Conservation (phyloP, 768 basidiomycete species). For the Kockovaella imperatae region DNA sequence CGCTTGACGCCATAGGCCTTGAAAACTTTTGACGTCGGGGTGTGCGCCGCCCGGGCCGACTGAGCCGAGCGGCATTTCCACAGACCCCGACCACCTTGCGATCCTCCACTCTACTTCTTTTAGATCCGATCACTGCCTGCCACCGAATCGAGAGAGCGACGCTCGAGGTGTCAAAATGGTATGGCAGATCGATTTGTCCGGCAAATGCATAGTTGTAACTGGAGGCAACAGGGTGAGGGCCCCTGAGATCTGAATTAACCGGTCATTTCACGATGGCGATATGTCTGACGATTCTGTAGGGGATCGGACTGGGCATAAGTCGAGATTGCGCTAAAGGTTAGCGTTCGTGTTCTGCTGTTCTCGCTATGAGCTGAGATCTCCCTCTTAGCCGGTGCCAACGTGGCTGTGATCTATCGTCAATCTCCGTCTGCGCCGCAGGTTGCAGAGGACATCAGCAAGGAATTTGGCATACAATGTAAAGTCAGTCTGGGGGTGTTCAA, state of each 20-base stretch:
- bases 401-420: slow-evolving; percentile 34
- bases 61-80: too few relatives aligned
- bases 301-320: slow-evolving; percentile 27
- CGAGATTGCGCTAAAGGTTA: slow-evolving; percentile 27
- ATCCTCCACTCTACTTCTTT: too few relatives aligned
- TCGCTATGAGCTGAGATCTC: background rate
- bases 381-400: slow-evolving; percentile 26
- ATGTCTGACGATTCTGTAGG: slow-evolving; percentile 8
- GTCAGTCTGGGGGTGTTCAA: slow-evolving; percentile 9
- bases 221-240: slow-evolving; percentile 30
- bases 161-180: slow-evolving; percentile 12
- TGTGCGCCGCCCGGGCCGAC: too few relatives aligned
- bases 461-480: slow-evolving; percentile 32
- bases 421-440: slow-evolving; percentile 29
- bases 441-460: slow-evolving; percentile 33
- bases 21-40: too few relatives aligned
- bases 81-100: too few relatives aligned
- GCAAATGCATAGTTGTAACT: slow-evolving; percentile 30
- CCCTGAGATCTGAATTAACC: background rate
- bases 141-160: too few relatives aligned
- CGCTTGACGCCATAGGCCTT: too few relatives aligned
- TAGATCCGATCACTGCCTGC: too few relatives aligned
- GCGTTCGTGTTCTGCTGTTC: background rate
- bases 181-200: slow-evolving; percentile 33
- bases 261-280: background rate